A percentile compares a stretch with the other conserved stretches of the same genome.
Conservation (phyloP, 192 early-diverging fungal species). For the Umbelopsis vinacea region DNA sequence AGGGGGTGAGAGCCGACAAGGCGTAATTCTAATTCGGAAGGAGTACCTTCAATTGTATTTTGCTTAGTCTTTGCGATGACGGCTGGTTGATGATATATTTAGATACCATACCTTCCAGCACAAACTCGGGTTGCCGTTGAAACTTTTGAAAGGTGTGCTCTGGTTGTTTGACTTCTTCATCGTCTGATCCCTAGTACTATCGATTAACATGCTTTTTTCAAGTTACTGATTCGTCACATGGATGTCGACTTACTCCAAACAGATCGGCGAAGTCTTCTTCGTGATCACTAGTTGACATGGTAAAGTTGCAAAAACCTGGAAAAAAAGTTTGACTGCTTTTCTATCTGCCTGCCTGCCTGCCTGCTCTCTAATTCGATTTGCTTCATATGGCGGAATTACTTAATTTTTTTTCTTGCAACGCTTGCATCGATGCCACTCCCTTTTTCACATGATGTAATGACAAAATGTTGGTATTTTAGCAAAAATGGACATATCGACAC, state of each 20-base stretch:
- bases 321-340: slow-evolving; percentile 17
- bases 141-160: slow-evolving; percentile 61
- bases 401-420: too few relatives aligned
- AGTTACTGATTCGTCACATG: not conserved
- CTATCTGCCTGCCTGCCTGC: too few relatives aligned
- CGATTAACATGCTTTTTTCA: not conserved
- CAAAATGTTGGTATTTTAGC: too few relatives aligned
- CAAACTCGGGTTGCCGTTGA: slow-evolving; percentile 48
- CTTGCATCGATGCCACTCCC: too few relatives aligned
- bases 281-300: slow-evolving; percentile 31
- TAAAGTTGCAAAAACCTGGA: not conserved
- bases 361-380: too few relatives aligned
- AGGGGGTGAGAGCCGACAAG: slow-evolving; percentile 79
- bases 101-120: slow-evolving; percentile 17
- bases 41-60: slow-evolving; percentile 9
- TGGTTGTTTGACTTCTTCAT: slow-evolving; percentile 45
- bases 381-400: too few relatives aligned
- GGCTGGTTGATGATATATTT: not conserved
- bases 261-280: slow-evolving; percentile 41
- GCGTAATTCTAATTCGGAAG: slow-evolving; percentile 51
- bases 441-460: too few relatives aligned
- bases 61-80: not conserved
- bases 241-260: slow-evolving; percentile 33
- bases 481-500: too few relatives aligned
- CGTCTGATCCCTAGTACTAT: slow-evolving; percentile 27